Conservation (phyloP, 257 asterid genomes). For the Plantago elongata region DNA sequence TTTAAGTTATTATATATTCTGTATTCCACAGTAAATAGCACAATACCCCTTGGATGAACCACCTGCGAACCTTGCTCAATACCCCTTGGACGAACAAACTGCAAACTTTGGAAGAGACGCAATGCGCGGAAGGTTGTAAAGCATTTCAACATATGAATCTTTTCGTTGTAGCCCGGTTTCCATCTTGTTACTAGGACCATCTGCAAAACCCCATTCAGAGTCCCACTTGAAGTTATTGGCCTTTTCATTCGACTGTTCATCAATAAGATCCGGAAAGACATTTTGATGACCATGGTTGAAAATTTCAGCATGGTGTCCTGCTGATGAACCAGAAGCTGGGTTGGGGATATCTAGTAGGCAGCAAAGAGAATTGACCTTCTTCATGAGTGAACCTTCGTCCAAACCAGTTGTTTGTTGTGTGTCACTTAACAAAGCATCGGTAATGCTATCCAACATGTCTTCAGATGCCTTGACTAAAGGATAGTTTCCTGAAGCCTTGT, state of each 20-base stretch:
- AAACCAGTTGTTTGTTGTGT: constrained; percentile 39
- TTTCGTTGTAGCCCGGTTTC: constrained; percentile 38
- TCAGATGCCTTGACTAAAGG: constrained; percentile 53
- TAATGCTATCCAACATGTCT: constrained; percentile 50
- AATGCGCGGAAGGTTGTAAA: constrained; percentile 62
- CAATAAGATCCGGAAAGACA: constrained; percentile 15
- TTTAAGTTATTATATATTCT: no score
- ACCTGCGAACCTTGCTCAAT: constrained; percentile 17
- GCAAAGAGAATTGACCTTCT: constrained; percentile 69
- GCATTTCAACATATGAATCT: constrained; percentile 66
- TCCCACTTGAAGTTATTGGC: constrained; percentile 8
- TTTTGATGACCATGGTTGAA: constrained; percentile 22
- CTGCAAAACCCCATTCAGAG: constrained; percentile 18
- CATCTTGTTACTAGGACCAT: constrained; percentile 22
- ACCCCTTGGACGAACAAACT: constrained; percentile 46
- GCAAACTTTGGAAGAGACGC: constrained; percentile 49
- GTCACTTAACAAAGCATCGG: constrained; percentile 49
- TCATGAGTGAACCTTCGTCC: constrained; percentile 82
- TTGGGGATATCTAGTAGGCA: constrained; percentile 54
- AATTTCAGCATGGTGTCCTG: constrained; percentile 24
- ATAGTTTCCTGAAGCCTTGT: constrained; percentile 47
- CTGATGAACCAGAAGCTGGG: constrained; percentile 26
- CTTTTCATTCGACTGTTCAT: constrained; percentile 20
- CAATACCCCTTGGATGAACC: no score
- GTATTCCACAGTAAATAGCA: no score